Conservation (phyloP, 2,329 filamentous ascomycete species). For the Paramyrothecium sp. region DNA sequence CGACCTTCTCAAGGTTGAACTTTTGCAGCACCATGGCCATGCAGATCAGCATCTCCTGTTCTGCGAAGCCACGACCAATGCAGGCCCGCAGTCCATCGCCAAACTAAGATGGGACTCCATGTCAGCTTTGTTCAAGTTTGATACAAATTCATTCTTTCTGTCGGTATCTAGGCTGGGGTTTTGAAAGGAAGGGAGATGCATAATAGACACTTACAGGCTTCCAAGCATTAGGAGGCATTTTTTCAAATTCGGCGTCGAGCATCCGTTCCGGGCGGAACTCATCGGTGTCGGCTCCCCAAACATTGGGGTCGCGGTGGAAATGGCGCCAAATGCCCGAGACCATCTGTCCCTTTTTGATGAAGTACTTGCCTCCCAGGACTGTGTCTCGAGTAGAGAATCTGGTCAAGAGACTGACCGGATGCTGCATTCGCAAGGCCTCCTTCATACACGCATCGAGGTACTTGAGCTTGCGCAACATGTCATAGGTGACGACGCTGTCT, state of each 20-base stretch:
- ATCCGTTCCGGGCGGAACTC: conserved; percentile 65
- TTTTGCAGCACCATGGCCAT: conserved; percentile 60
- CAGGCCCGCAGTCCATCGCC: conserved; percentile 63
- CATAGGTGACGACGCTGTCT: conserved; percentile 23
- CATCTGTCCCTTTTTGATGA: conserved; percentile 43
- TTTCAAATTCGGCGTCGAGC: conserved; percentile 60
- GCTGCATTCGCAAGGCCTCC: conserved; percentile 18
- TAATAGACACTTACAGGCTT: conserved; percentile 20
- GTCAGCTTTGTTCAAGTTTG: conserved; percentile 31
- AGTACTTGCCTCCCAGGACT: conserved; percentile 56
- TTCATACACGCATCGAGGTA: background rate
- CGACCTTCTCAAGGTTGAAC: conserved; percentile 54
- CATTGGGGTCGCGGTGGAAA: conserved; percentile 54
- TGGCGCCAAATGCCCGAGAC: conserved; percentile 45
- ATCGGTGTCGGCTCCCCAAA: conserved; percentile 59
- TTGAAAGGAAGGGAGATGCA: too few relatives aligned
- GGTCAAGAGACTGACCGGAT: conserved; percentile 1
- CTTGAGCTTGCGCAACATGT: background rate
- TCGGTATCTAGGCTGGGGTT: too few relatives aligned
- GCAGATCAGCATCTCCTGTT: conserved; percentile 61
- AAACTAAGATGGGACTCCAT: conserved; percentile 34
- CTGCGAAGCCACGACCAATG: conserved; percentile 65
- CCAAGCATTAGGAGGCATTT: conserved; percentile 44
- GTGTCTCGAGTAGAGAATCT: conserved; percentile 22
- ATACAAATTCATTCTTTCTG: background rate